These are phyloP conservation scores for Trametes coccinea DNA, from an alignment of 768 basidiomycete genomes.

Conservation along the genomic window DNA sequence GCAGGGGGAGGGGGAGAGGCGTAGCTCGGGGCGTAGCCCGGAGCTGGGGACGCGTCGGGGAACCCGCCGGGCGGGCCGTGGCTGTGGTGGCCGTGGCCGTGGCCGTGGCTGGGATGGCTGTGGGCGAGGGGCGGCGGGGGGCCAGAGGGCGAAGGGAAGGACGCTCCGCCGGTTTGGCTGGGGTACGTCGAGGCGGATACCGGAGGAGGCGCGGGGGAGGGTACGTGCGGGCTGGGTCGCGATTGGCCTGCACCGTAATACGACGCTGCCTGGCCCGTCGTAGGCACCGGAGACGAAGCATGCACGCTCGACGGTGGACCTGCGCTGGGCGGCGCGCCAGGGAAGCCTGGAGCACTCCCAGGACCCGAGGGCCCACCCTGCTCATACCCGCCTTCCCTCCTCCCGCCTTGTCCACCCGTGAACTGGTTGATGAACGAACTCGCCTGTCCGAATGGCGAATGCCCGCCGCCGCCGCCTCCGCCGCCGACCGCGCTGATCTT, in stretches of 20 bases:
- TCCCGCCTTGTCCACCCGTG: constrained; percentile 5
- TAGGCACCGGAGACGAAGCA: not conserved
- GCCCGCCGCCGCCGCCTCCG: not conserved
- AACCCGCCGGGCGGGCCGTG: not conserved
- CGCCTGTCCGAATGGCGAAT: constrained; percentile 5
- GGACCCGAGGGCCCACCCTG: not conserved
- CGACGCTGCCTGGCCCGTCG: constrained; percentile 13
- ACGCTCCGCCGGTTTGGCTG: not conserved
- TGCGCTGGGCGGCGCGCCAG: not conserved
- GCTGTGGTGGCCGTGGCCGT: not conserved
- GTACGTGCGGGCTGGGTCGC: not conserved
- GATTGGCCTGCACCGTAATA: constrained; percentile 15
- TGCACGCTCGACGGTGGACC: not conserved
- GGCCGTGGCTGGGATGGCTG: not conserved
- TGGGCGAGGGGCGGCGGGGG: not conserved
- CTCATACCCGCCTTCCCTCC: not conserved
- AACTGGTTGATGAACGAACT: constrained; percentile 10
- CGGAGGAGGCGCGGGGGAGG: not conserved
- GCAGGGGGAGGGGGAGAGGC: constrained; percentile 2
- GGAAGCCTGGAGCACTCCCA: not conserved
- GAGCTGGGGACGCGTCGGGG: not conserved
- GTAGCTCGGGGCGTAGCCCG: constrained; percentile 20
- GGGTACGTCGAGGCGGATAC: constrained; percentile 5
- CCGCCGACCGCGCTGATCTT: constrained; percentile 10
- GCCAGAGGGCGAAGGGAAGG: constrained; percentile 6